These are phyloP conservation scores for Escovopsis weberi DNA, from an alignment of 2,329 filamentous ascomycete species.

Conservation along the genomic window DNA sequence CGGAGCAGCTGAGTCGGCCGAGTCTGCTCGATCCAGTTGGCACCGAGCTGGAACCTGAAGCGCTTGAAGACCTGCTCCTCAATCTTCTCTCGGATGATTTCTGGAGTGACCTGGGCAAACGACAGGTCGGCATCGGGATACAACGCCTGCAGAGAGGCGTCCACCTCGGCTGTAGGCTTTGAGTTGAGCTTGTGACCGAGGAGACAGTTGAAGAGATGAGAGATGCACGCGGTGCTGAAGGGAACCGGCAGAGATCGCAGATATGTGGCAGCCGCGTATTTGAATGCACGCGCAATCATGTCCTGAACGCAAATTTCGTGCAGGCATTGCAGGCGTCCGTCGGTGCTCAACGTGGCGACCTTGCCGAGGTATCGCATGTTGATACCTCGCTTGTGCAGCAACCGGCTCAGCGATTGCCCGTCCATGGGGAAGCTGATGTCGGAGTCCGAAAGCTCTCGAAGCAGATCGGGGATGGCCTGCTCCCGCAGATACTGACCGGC, in stretches of 20 bases:
- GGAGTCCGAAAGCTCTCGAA: conserved; percentile 77
- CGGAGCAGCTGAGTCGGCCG: conserved; percentile 75
- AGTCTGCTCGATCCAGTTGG: conserved; percentile 51
- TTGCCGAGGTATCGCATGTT: conserved; percentile 93
- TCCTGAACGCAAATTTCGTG: conserved; percentile 70
- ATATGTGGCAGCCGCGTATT: conserved; percentile 72
- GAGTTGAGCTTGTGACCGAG: conserved; percentile 63
- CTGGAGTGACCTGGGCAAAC: conserved; percentile 67
- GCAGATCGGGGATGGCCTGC: conserved; percentile 67
- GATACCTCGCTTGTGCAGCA: conserved; percentile 93
- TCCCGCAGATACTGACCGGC: conserved; percentile 66
- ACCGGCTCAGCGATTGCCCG: conserved; percentile 72
- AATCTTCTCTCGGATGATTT: conserved; percentile 54
- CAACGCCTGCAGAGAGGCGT: conserved; percentile 56
- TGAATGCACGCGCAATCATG: conserved; percentile 91
- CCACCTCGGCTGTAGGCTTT: conserved; percentile 65
- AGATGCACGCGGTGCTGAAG: conserved; percentile 63
- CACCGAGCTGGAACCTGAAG: conserved; percentile 60
- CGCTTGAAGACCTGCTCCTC: conserved; percentile 56
- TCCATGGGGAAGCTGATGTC: conserved; percentile 98
- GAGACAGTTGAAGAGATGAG: conserved; percentile 88
- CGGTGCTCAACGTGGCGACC: conserved; percentile 56
- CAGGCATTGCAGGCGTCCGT: conserved; percentile 61
- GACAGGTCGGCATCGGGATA: conserved; percentile 72
- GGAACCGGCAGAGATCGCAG: conserved; percentile 66